These are phyloP conservation scores for Bryoglossum gracile DNA, from an alignment of 495 filamentous ascomycete genomes.

Conservation along the genomic window DNA sequence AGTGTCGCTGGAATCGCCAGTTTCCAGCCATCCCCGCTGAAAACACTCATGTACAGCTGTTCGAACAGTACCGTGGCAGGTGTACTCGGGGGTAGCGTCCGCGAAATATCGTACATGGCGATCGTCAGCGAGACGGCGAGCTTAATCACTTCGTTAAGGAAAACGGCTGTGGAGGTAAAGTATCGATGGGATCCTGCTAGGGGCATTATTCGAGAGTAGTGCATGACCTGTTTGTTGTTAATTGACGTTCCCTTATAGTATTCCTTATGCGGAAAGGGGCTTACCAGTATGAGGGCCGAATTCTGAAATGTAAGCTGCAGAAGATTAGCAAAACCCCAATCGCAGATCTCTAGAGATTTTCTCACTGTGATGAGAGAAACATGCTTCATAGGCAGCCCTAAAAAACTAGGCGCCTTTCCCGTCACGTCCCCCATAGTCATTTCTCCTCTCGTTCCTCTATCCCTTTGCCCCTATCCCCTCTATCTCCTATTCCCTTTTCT, in stretches of 20 bases:
- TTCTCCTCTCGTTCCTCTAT: background rate
- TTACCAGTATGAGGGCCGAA: constrained; percentile 66
- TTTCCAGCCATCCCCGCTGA: constrained; percentile 95
- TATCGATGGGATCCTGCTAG: constrained; percentile 74
- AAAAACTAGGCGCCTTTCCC: constrained; percentile 29
- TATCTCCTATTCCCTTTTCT: too few species aligned
- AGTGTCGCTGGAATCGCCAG: constrained; percentile 81
- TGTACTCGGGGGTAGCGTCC: constrained; percentile 62
- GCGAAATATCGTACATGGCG: constrained; percentile 78
- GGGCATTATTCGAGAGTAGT: constrained; percentile 92
- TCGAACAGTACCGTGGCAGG: constrained; percentile 73
- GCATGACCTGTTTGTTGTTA: constrained; percentile 49
- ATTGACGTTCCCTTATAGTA: constrained; percentile 3
- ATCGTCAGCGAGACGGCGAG: constrained; percentile 78
- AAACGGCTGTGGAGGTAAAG: constrained; percentile 87
- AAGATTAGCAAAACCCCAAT: constrained; percentile 22
- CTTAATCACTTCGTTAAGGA: constrained; percentile 90
- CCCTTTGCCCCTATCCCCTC: background rate
- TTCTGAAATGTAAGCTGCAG: constrained; percentile 71
- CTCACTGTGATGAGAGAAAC: constrained; percentile 72
- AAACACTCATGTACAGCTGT: constrained; percentile 71
- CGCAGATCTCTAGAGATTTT: background rate
- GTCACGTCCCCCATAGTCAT: constrained; percentile 19
- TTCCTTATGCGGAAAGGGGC: constrained; percentile 17
- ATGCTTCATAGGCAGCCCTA: constrained; percentile 70